These are phyloP conservation scores for Cynanchum wilfordii DNA, from an alignment of 257 asterid species.

Conservation along the genomic window DNA sequence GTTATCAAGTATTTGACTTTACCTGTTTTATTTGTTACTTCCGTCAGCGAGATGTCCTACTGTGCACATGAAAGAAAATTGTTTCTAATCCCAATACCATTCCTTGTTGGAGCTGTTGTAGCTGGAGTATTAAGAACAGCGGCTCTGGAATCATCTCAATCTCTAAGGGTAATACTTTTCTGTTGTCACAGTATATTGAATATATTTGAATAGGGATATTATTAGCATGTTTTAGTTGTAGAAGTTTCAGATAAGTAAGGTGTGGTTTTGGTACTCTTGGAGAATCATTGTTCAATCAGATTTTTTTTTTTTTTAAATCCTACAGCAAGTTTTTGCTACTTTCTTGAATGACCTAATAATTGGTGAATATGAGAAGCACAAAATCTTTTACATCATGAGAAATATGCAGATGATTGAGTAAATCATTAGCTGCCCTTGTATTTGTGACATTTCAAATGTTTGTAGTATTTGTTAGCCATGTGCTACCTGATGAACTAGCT, in stretches of 20 bases:
- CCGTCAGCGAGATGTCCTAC: slow-evolving; percentile 83
- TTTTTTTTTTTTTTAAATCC: not conserved
- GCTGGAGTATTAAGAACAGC: slow-evolving; percentile 62
- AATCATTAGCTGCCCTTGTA: not conserved
- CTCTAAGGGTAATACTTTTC: slow-evolving; percentile 52
- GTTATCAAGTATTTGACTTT: slow-evolving; percentile 54
- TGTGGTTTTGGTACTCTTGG: not conserved
- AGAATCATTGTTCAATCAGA: not conserved
- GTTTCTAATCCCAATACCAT: slow-evolving; percentile 55
- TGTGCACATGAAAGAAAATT: slow-evolving; percentile 93
- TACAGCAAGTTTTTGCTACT: not conserved
- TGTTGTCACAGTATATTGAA: not conserved
- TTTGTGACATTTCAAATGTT: not conserved
- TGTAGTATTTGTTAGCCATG: not conserved
- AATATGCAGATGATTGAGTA: not conserved
- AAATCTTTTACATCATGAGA: not conserved
- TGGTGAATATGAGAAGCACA: not conserved
- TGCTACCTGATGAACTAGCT: slow-evolving; percentile 7
- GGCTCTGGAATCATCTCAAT: slow-evolving; percentile 67
- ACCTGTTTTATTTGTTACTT: slow-evolving; percentile 56
- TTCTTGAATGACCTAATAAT: not conserved
- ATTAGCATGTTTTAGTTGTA: not conserved
- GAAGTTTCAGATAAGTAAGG: not conserved
- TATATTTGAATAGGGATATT: not conserved
- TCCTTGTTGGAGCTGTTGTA: slow-evolving; percentile 63